Percentiles rank a stretch among this genome's conserved stretches.
These are phyloP conservation scores for Cyberlindnera bimundalis DNA, from an alignment of 805 yeast species.

Conservation along the genomic window DNA sequence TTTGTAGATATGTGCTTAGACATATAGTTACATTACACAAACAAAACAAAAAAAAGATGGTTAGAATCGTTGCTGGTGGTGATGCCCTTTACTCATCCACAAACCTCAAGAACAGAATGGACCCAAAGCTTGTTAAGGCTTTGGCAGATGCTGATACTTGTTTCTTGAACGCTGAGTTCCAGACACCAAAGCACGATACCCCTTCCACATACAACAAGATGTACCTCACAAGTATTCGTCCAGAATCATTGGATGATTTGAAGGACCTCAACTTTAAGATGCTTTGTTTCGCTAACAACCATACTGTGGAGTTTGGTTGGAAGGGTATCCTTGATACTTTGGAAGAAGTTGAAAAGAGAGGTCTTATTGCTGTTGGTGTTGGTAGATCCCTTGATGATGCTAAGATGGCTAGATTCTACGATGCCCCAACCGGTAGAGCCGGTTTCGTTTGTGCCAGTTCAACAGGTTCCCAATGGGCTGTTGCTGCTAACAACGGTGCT, in stretches of 20 bases:
- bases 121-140: slow-evolving; percentile 24
- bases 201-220: slow-evolving; percentile 28
- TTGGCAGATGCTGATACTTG: slow-evolving; percentile 26
- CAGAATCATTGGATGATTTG: slow-evolving; percentile 25
- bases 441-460: slow-evolving; percentile 27
- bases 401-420: slow-evolving; percentile 24
- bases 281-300: slow-evolving; percentile 29
- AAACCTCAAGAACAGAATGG: slow-evolving; percentile 26
- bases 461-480: slow-evolving; percentile 28
- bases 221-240: slow-evolving; percentile 28
- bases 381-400: slow-evolving; percentile 30
- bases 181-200: slow-evolving; percentile 27
- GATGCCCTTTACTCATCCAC: slow-evolving; percentile 29
- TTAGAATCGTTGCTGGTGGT: slow-evolving; percentile 27
- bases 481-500: slow-evolving; percentile 27
- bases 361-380: slow-evolving; percentile 25
- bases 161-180: slow-evolving; percentile 30
- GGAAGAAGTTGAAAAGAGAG: slow-evolving; percentile 26
- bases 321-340: slow-evolving; percentile 27
- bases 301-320: slow-evolving; percentile 29
- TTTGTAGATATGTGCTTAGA: no score
- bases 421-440: slow-evolving; percentile 27
- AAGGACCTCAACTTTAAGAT: slow-evolving; percentile 25
- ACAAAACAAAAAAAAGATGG: slow-evolving; percentile 4
- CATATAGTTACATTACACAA: no score